Percentiles rank a stretch among this genome's conserved stretches.
Conservation (phyloP, 2,329 filamentous ascomycete genomes). For the Phaeosphaeria sp. region DNA sequence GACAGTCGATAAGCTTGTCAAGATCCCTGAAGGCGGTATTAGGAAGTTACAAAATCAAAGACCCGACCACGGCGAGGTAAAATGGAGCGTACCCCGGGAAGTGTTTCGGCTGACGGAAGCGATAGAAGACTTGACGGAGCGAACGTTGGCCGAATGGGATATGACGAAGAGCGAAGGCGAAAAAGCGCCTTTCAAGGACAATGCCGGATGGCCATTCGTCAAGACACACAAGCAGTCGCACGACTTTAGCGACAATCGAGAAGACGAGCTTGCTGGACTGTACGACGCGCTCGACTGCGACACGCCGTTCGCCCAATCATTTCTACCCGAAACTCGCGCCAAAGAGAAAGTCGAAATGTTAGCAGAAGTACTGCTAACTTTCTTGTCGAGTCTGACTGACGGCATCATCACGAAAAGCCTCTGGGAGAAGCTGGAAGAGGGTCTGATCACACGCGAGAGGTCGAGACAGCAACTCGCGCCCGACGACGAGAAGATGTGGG, state of each 20-base stretch:
- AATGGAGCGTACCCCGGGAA: conserved; percentile 84
- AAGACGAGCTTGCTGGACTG: conserved; percentile 53
- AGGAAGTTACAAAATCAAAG: conserved; percentile 71
- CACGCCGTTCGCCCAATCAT: conserved; percentile 63
- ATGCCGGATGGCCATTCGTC: conserved; percentile 67
- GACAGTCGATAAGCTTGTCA: conserved; percentile 86
- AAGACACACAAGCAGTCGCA: conserved; percentile 34
- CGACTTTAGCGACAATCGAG: conserved; percentile 54
- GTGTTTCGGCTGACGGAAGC: conserved; percentile 88
- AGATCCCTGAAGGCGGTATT: conserved; percentile 78
- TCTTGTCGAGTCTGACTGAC: conserved; percentile 77
- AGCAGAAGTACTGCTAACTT: conserved; percentile 73
- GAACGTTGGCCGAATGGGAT: conserved; percentile 67
- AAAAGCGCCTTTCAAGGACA: conserved; percentile 60
- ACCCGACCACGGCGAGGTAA: conserved; percentile 56
- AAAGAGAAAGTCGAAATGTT: conserved; percentile 77
- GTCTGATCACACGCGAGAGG: conserved; percentile 47
- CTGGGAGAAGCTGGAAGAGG: conserved; percentile 61
- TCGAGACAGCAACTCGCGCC: conserved; percentile 48
- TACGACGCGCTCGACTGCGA: conserved; percentile 78
- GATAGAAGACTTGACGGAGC: conserved; percentile 67
- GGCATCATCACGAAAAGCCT: conserved; percentile 75
- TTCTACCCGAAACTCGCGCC: conserved; percentile 65
- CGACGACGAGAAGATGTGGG: conserved; percentile 65
- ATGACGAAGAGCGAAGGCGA: conserved; percentile 58